Evolutionary conservation across 331 rosid genomes (phyloP).

Genomic region (Spiraea crenata): DNA sequence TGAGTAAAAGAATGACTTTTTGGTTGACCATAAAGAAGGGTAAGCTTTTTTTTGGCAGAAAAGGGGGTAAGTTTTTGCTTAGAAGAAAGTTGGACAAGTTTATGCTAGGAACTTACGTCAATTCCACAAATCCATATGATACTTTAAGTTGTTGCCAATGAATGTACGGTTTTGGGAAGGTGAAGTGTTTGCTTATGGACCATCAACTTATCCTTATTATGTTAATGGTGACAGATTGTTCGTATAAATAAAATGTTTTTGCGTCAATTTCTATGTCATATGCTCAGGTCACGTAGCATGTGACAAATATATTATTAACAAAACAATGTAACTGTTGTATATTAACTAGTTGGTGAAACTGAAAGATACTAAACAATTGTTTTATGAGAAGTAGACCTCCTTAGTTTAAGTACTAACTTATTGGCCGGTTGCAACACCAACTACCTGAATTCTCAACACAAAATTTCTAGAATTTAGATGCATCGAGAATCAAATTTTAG

Average conservation of each 20-base stretch:
- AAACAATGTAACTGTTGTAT: background rate
- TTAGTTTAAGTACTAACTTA: background rate
- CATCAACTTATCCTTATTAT: slow-evolving; percentile 3
- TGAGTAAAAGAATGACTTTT: too few relatives aligned
- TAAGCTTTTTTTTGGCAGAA: too few relatives aligned
- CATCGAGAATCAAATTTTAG: background rate
- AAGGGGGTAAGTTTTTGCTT: background rate
- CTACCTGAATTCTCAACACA: background rate
- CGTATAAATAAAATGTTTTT: background rate
- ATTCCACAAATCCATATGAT: background rate
- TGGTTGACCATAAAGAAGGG: too few relatives aligned
- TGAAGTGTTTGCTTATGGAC: background rate
- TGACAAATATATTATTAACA: background rate
- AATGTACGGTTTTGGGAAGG: background rate
- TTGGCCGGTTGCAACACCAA: too few relatives aligned
- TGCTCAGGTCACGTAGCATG: background rate
- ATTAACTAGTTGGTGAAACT: background rate
- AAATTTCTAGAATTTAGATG: too few relatives aligned
- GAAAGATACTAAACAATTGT: background rate
- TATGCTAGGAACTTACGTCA: background rate
- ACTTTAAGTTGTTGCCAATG: background rate
- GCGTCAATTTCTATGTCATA: slow-evolving; percentile 9
- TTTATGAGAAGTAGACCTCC: background rate
- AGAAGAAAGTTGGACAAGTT: background rate
- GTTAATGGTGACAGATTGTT: background rate